Evolutionary conservation across 805 yeast species (phyloP).

Genomic region (Tetrapisispora namnaoensis): DNA sequence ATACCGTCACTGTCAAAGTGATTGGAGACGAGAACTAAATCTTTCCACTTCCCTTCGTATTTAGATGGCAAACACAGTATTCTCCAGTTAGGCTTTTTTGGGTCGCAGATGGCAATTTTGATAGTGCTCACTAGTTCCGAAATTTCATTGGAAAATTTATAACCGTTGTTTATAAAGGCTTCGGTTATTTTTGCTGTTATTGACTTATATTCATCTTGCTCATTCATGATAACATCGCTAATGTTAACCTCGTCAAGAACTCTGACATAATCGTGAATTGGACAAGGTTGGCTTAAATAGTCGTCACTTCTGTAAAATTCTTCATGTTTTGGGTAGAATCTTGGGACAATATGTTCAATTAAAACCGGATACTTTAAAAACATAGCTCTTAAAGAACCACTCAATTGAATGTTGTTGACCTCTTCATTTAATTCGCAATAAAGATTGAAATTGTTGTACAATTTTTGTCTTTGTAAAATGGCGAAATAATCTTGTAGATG

Average conservation of each 20-base stretch:
- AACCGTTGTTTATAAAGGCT: conserved; percentile 10
- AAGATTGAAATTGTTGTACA: conserved; percentile 18
- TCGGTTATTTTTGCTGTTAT: conserved; percentile 4
- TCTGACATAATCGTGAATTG: conserved; percentile 18
- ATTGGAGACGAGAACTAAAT: conserved; percentile 16
- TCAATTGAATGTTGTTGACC: conserved; percentile 5
- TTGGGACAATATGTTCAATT: conserved; percentile 13
- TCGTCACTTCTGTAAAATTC: conserved; percentile 14
- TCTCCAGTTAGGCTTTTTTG: conserved; percentile 19
- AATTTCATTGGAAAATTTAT: conserved; percentile 6
- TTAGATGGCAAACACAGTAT: conserved; percentile 10
- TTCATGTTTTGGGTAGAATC: conserved; percentile 9
- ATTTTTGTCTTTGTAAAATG: conserved; percentile 15
- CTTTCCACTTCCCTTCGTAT: background rate
- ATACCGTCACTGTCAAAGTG: conserved; percentile 21
- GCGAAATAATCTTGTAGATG: conserved; percentile 23
- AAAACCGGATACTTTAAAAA: conserved; percentile 16
- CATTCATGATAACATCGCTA: conserved; percentile 16
- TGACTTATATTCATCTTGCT: conserved; percentile 13
- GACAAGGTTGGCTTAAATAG: conserved; percentile 13
- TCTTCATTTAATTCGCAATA: conserved; percentile 13
- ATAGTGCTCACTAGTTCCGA: conserved; percentile 10
- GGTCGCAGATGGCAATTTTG: conserved; percentile 12
- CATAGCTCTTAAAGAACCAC: conserved; percentile 11
- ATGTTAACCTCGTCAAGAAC: conserved; percentile 11